phyloP scores from a whole-genome alignment of 306 rosid species.

The Abrus precatorius region DNA sequence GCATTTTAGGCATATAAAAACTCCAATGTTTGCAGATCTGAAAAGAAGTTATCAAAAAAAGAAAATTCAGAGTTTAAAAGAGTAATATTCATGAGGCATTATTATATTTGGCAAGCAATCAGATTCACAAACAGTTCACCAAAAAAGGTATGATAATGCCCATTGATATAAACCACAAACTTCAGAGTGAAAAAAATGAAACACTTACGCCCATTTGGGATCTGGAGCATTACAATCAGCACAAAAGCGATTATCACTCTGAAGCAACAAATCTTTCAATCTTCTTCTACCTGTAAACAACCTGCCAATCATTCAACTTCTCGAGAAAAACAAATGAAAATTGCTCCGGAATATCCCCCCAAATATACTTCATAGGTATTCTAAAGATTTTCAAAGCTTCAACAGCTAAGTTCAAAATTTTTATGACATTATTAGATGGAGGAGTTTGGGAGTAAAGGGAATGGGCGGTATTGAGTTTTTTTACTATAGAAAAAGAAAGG shows the following conservation, averaged over 20 bases:
- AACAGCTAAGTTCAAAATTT: background rate
- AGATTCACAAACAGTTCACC: slow-evolving; percentile 38
- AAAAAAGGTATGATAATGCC: slow-evolving; percentile 25
- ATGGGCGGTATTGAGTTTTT: background rate
- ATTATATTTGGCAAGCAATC: background rate
- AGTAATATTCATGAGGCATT: background rate
- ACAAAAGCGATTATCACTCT: slow-evolving; percentile 81
- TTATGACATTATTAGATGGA: background rate
- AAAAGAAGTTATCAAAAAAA: slow-evolving; percentile 42
- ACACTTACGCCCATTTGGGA: slow-evolving; percentile 99
- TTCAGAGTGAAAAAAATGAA: slow-evolving; percentile 6
- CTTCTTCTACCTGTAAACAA: slow-evolving; percentile 78
- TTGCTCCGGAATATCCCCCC: slow-evolving; percentile 8
- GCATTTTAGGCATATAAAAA: slow-evolving; percentile 94
- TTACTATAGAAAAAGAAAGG: background rate
- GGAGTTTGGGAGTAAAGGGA: background rate
- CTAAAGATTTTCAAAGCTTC: slow-evolving; percentile 38
- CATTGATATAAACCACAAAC: slow-evolving; percentile 24
- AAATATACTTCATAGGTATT: background rate
- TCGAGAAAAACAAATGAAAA: slow-evolving; percentile 41
- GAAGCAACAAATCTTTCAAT: slow-evolving; percentile 77
- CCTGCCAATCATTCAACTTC: slow-evolving; percentile 45
- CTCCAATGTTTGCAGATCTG: slow-evolving; percentile 99
- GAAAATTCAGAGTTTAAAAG: slow-evolving; percentile 8
- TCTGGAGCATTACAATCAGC: slow-evolving; percentile 95